Conservation (phyloP, 2,329 filamentous ascomycete species). For the Xylariaceae sp. region DNA sequence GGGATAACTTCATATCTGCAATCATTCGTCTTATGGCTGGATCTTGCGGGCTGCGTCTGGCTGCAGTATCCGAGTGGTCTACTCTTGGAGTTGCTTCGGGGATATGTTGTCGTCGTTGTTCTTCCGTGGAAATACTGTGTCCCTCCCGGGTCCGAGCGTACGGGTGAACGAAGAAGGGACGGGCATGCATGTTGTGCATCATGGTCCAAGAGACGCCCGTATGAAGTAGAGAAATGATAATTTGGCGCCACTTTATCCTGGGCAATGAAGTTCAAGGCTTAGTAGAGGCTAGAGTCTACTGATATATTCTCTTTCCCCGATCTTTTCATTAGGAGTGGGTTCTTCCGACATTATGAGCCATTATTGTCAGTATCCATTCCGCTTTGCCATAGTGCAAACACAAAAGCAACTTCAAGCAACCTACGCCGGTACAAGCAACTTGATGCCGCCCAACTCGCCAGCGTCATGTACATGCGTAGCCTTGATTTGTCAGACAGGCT, state of each 20-base stretch:
- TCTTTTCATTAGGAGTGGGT: neutral
- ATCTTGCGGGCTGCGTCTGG: neutral
- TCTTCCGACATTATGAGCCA: neutral
- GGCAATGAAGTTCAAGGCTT: neutral
- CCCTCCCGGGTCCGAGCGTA: slow-evolving; percentile 3
- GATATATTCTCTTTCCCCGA: neutral
- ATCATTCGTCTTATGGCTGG: slow-evolving; percentile 11
- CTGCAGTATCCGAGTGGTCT: neutral
- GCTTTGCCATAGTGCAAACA: neutral
- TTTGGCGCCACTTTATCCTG: neutral
- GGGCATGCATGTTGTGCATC: slow-evolving; percentile 2
- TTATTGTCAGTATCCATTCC: neutral
- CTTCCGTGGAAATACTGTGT: neutral
- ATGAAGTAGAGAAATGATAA: neutral
- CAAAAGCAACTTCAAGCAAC: neutral
- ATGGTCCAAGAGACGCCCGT: neutral
- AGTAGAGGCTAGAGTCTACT: neutral
- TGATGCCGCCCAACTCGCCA: neutral
- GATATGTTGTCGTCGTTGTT: neutral
- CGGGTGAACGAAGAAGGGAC: slow-evolving; percentile 21
- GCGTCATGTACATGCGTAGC: neutral
- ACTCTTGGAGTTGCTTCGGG: neutral
- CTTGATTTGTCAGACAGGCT: slow-evolving; percentile 2
- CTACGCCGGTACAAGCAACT: neutral
- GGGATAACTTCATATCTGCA: slow-evolving; percentile 26